A percentile compares a stretch with the other conserved stretches of the same genome.
phyloP scores from a whole-genome alignment of 495 filamentous ascomycete genomes.

The Aspergillus sparsus region DNA sequence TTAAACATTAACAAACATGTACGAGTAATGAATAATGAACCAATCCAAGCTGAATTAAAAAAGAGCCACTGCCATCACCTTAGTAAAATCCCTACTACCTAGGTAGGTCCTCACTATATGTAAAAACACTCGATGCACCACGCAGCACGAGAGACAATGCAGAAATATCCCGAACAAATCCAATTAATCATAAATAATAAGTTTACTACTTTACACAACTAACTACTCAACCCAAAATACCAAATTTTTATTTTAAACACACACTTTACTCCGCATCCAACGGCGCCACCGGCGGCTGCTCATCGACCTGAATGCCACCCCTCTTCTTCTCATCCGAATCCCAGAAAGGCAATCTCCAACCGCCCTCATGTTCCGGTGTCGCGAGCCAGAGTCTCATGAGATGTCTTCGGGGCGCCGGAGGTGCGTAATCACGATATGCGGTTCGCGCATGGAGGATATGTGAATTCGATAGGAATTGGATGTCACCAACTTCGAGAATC shows the following conservation, averaged over 20 bases:
- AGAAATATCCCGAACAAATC: too few species aligned
- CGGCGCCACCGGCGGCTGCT: slow-evolving; percentile 65
- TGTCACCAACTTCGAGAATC: slow-evolving; percentile 76
- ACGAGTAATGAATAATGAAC: slow-evolving; percentile 1
- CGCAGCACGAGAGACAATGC: too few species aligned
- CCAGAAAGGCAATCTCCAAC: slow-evolving; percentile 80
- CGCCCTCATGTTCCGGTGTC: slow-evolving; percentile 76
- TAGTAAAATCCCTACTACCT: too few species aligned
- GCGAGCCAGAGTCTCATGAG: slow-evolving; percentile 86
- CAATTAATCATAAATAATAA: too few species aligned
- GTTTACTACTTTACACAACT: too few species aligned
- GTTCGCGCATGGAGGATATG: slow-evolving; percentile 73
- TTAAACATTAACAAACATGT: not conserved
- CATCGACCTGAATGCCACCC: slow-evolving; percentile 83
- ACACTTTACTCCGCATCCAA: slow-evolving; percentile 67
- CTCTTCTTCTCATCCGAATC: slow-evolving; percentile 81
- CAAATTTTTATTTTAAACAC: not conserved
- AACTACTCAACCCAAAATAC: too few species aligned
- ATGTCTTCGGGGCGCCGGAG: slow-evolving; percentile 64
- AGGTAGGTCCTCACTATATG: too few species aligned
- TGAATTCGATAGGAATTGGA: slow-evolving; percentile 71
- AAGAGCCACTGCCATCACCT: not conserved
- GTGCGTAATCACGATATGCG: slow-evolving; percentile 64
- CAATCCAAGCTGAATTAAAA: not conserved
- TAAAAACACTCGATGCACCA: too few species aligned